Base-by-base conservation (phyloP, 192 early-diverging fungal species). In the Backusella australiensis region DNA sequence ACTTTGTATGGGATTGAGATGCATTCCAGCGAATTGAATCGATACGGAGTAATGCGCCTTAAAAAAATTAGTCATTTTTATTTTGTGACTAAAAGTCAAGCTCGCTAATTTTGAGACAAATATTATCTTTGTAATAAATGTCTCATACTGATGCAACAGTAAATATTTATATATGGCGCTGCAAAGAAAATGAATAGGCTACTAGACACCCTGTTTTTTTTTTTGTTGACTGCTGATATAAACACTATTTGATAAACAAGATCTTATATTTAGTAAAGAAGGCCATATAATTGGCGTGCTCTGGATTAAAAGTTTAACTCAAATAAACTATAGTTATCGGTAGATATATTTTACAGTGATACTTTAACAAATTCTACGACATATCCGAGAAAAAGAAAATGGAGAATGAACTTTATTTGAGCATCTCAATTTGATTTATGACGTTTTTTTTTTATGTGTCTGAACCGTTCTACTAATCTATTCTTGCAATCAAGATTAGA, bases 361-460 rank as follows among this genome's bases (percentile, higher is more conserved):
- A 8, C 56, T 21, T 26, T 59, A 59, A 59, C 56, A 59, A 14
- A 59, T 59, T 59, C 21, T 59, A 59, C 56, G 14, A 4, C 23
- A 59, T 59, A 26, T 59, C 56, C 21, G 56, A 59, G 56, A 59
- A 59, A 59, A 59, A 59, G 23, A 59, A 59, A 59, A 59, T 26
- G n/a, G 21, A 12, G 56, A 59, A 59, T 59, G 56, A 26, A 59
- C 53, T 26, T 59, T 59, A 59, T 59, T 26, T 29, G 46, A 49
- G 4, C 4, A 15, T n/a, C 15, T 46, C 15, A 4, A 46, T 46
- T 4, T 46, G 17, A 19, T 26, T 59, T 26, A 59, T 11, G n/a
- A 59, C 21, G 7, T 23, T 23, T 23, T 12, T 59, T 26, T 59
- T 59, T 21, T 17, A 46, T 46, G 17, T 19, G 15, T 49, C 14